A percentile compares a stretch with the other conserved stretches of the same genome.
Evolutionary conservation across 139 green algal species (phyloP).

Genomic region (Eudorina sp.): DNA sequence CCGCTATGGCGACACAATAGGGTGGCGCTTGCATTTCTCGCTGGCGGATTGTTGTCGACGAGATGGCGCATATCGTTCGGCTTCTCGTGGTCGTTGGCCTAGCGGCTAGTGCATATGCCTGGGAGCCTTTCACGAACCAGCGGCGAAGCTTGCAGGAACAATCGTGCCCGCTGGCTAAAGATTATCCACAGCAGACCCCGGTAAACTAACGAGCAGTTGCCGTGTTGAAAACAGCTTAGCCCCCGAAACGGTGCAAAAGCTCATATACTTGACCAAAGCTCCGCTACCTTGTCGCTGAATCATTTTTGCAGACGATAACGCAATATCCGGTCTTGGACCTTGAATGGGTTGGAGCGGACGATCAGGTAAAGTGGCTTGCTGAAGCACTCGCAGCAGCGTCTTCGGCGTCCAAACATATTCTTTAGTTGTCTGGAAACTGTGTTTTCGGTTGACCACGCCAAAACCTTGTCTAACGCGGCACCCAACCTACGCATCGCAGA

Average conservation of each 20-base stretch:
- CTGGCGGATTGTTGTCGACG: no score
- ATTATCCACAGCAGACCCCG: neutral
- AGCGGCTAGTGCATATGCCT: neutral
- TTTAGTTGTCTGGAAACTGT: no score
- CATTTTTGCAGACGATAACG: conserved; percentile 45
- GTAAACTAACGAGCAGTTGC: conserved; percentile 8
- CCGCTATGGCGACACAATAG: no score
- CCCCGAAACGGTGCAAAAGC: no score
- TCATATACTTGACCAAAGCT: neutral
- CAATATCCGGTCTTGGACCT: conserved; percentile 53
- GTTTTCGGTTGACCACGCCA: neutral
- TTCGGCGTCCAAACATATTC: neutral
- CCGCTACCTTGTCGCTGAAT: neutral
- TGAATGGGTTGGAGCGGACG: conserved; percentile 59
- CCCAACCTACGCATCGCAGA: conserved; percentile 42
- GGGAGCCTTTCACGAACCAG: neutral
- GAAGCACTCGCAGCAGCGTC: no score
- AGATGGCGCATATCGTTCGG: neutral
- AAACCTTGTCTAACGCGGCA: neutral
- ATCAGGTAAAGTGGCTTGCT: conserved; percentile 45
- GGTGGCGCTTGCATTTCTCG: no score
- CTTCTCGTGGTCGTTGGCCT: neutral
- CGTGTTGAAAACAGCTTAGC: neutral
- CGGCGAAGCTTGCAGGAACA: neutral
- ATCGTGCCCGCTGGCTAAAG: neutral